Base-by-base conservation (phyloP, 352 stramenopile species). In the Globisporangium radiosum region DNA sequence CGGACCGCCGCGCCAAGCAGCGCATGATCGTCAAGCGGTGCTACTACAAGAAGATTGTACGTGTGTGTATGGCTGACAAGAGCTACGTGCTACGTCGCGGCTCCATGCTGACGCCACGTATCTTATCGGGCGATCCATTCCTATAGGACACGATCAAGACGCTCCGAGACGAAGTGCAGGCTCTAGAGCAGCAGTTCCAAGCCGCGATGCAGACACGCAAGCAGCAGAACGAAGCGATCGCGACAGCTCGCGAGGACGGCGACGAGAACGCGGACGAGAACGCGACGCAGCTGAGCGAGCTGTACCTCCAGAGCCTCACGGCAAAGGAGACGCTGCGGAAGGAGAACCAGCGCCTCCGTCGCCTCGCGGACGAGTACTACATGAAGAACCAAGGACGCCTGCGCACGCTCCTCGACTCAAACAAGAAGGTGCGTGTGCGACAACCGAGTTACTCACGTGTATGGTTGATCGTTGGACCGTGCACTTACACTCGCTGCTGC, bases 41-140 rank as follows among this genome's bases (percentile, higher is more conserved):
- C 70, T 88, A 88, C 73, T 88, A 88, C 75, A 87, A 87, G 66
- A 88, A 88, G 66, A 87, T 87, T 54, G 79, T 88, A 69, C 63
- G 78, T 84, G 25, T 3, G 2, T 33, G 25, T 33, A 33, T 33
- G 25, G 25, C 25, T 33, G 25, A 33, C 25, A 33, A 47, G 64
- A 33, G 25, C 25, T 33, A 33, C 25, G 3, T 33, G 25, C 25
- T 33, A 33, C 25, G 25, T 3, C 25, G 25, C 25, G 25, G 25
- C 25, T 33, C 25, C 25, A 33, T 33, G 25, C 1, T 33, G 25
- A 33, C 54, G 48, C 52, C 49, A 15, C 33, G 15, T 25, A 25
- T 25, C 48, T n/a, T 5, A 40, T 9, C 11, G 10, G 5, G 7
- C n/a, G 4, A 25, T 33, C 10, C 8, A 11, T 52, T 10, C 25